Percentiles rank a stretch among this genome's conserved stretches.
phyloP scores from a whole-genome alignment of 1,284 basidiomycete species.

The Apiotrichum laibachii region DNA sequence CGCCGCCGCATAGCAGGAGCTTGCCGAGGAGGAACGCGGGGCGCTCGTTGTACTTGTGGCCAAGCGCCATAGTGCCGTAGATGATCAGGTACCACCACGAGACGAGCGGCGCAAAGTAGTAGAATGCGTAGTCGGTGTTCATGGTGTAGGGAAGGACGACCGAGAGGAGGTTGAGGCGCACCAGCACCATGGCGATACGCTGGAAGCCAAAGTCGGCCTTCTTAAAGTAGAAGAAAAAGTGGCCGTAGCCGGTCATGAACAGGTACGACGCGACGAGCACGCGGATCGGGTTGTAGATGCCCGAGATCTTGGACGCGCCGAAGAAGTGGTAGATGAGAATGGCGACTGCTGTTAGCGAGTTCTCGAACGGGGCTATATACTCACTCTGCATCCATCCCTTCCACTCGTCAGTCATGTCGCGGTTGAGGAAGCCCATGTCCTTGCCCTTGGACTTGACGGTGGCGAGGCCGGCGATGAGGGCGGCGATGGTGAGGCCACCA shows the following conservation, averaged over 20 bases:
- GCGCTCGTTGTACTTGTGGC: conserved; percentile 69
- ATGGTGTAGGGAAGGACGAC: conserved; percentile 78
- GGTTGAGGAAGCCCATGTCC: conserved; percentile 79
- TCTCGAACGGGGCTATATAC: conserved; percentile 34
- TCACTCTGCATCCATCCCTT: conserved; percentile 94
- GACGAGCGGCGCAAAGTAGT: conserved; percentile 81
- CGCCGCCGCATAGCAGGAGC: conserved; percentile 62
- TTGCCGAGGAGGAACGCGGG: conserved; percentile 67
- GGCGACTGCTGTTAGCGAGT: conserved; percentile 57
- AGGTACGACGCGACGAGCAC: conserved; percentile 83
- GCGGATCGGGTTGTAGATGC: conserved; percentile 84
- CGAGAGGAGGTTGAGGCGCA: conserved; percentile 78
- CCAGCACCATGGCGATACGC: conserved; percentile 70
- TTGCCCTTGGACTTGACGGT: conserved; percentile 65
- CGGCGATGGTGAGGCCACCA: conserved; percentile 58
- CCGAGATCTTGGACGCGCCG: conserved; percentile 78
- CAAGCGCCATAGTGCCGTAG: conserved; percentile 71
- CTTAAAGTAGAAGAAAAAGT: conserved; percentile 61
- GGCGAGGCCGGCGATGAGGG: conserved; percentile 61
- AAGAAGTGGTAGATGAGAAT: conserved; percentile 87
- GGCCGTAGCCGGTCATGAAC: conserved; percentile 59
- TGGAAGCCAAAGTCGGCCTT: conserved; percentile 79
- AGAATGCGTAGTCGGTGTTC: conserved; percentile 84
- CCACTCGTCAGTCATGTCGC: conserved; percentile 91
- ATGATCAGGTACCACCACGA: conserved; percentile 69